Evolutionary conservation across 768 basidiomycete species (phyloP).

Genomic region (Galerina marginata): DNA sequence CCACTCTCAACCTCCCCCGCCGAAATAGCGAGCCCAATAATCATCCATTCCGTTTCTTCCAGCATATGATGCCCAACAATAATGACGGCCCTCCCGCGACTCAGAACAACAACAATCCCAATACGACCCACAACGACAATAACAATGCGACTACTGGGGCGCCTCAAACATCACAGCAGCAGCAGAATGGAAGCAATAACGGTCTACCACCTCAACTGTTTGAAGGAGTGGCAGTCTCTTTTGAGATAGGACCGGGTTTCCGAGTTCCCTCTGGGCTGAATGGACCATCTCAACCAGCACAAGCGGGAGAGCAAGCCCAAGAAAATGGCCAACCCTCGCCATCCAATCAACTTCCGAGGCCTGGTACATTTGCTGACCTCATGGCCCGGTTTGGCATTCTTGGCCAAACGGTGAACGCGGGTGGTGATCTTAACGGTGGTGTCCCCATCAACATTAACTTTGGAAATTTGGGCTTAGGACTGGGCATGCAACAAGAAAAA

Average conservation of each 20-base stretch:
- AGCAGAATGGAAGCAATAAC: neutral
- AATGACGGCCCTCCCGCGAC: conserved; percentile 1
- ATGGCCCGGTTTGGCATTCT: conserved; percentile 1
- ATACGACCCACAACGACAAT: conserved; percentile 8
- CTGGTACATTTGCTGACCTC: conserved; percentile 5
- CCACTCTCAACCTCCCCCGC: conserved; percentile 4
- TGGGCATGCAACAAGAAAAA: conserved; percentile 34
- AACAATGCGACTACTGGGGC: conserved; percentile 2
- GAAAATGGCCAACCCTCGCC: neutral
- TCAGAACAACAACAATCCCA: conserved; percentile 15
- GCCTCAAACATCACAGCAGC: conserved; percentile 5
- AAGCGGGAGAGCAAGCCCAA: neutral
- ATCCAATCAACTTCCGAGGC: neutral
- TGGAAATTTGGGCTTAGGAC: conserved; percentile 18
- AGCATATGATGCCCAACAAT: neutral
- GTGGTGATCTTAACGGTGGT: conserved; percentile 8
- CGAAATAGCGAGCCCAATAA: conserved; percentile 3
- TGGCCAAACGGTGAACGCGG: neutral
- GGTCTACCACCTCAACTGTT: neutral
- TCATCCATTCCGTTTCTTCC: conserved; percentile 1
- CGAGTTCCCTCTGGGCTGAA: neutral
- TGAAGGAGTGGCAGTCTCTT: conserved; percentile 10
- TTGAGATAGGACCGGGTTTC: conserved; percentile 14
- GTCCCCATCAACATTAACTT: conserved; percentile 22
- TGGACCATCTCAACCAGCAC: neutral